These are phyloP conservation scores for Beauveria medogensis DNA, from an alignment of 2,329 filamentous ascomycete species.

Conservation along the genomic window DNA sequence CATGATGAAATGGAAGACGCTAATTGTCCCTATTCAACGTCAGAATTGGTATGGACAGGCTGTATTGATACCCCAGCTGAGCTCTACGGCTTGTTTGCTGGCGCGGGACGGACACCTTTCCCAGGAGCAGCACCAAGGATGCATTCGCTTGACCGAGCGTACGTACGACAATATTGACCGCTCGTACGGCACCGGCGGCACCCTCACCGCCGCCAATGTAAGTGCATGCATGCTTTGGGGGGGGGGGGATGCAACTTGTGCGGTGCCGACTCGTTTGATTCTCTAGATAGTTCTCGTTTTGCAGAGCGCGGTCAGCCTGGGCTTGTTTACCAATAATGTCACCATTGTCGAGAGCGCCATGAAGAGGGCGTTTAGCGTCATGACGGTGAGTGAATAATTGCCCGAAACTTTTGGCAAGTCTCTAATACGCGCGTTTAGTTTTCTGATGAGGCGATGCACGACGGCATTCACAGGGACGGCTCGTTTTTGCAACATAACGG, in stretches of 20 bases:
- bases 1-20: not conserved
- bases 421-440: slow-evolving; percentile 10
- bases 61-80: slow-evolving; percentile 17
- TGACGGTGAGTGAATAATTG: slow-evolving; percentile 12
- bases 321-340: slow-evolving; percentile 16
- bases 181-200: slow-evolving; percentile 15
- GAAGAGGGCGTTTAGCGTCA: slow-evolving; percentile 14
- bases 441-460: slow-evolving; percentile 12
- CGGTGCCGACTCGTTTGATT: not conserved
- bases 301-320: slow-evolving; percentile 18
- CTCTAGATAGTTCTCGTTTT: slow-evolving; percentile 17
- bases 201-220: slow-evolving; percentile 18
- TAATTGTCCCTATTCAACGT: not conserved
- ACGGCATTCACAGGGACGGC: slow-evolving; percentile 19
- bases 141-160: slow-evolving; percentile 16
- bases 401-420: not conserved
- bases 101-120: slow-evolving; percentile 15
- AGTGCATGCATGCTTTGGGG: not conserved
- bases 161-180: slow-evolving; percentile 16
- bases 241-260: too few species aligned
- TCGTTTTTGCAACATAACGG: slow-evolving; percentile 18
- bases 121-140: slow-evolving; percentile 13
- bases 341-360: slow-evolving; percentile 16
- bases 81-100: slow-evolving; percentile 16
- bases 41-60: slow-evolving; percentile 20